phyloP scores from a whole-genome alignment of 2,329 filamentous ascomycete genomes.

The Phoma herbarum region DNA sequence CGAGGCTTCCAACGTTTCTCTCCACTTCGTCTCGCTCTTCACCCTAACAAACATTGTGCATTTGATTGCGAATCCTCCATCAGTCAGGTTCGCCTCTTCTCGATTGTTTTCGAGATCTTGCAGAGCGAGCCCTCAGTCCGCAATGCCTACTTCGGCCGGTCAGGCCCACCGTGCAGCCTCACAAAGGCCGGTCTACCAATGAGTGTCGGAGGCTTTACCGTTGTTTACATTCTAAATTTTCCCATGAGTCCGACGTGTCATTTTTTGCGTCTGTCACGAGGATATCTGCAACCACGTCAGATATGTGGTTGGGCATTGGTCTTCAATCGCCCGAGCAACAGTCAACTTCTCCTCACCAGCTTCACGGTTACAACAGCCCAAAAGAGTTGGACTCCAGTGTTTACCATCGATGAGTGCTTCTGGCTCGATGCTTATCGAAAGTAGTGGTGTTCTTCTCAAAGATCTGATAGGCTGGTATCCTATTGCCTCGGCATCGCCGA shows the following conservation, averaged over 20 bases:
- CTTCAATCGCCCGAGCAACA: conserved; percentile 7
- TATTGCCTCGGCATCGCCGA: conserved; percentile 5
- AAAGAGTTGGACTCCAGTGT: background rate
- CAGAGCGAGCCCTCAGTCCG: background rate
- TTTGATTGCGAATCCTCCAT: background rate
- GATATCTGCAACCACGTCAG: conserved; percentile 5
- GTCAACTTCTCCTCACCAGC: conserved; percentile 4
- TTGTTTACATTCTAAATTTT: conserved; percentile 9
- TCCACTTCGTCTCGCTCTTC: background rate
- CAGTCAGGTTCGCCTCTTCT: background rate
- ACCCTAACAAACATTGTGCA: background rate
- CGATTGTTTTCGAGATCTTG: background rate
- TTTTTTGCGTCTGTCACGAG: background rate
- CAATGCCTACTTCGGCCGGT: conserved; percentile 14
- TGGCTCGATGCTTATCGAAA: background rate
- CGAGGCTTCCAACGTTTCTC: conserved; percentile 4
- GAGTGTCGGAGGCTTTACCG: conserved; percentile 1
- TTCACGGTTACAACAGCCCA: conserved; percentile 10
- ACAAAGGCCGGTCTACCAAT: conserved; percentile 7
- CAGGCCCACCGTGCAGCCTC: conserved; percentile 13
- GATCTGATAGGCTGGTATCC: background rate
- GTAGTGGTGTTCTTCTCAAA: background rate
- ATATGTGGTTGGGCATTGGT: background rate
- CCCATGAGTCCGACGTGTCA: conserved; percentile 10
- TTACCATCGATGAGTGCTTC: background rate